phyloP scores from a whole-genome alignment of 768 basidiomycete species.

The Amanita brunnescens region DNA sequence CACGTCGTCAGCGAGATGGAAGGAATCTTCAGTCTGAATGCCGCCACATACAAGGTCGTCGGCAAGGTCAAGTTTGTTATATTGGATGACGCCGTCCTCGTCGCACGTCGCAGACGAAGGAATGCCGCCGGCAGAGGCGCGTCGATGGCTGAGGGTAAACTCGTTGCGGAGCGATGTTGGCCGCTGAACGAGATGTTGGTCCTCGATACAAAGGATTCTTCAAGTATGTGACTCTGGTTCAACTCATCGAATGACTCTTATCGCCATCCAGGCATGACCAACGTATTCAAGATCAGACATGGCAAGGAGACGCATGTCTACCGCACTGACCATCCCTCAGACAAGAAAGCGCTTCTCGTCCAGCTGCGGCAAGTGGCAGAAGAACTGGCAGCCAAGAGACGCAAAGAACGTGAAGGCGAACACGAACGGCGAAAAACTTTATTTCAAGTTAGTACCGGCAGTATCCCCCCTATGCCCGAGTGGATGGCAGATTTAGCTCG shows the following conservation, averaged over 20 bases:
- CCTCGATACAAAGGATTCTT: constrained; percentile 91
- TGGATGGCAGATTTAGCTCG: constrained; percentile 67
- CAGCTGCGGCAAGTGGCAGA: constrained; percentile 92
- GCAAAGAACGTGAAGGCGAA: constrained; percentile 91
- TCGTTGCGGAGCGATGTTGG: constrained; percentile 94
- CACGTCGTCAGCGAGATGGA: constrained; percentile 87
- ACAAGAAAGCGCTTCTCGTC: constrained; percentile 79
- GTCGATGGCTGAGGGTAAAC: constrained; percentile 52
- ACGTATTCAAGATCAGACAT: constrained; percentile 92
- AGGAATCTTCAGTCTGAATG: constrained; percentile 74
- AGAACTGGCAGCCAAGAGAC: constrained; percentile 77
- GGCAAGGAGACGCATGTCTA: constrained; percentile 94
- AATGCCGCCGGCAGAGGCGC: constrained; percentile 35
- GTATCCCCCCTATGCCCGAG: constrained; percentile 57
- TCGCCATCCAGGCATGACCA: constrained; percentile 57
- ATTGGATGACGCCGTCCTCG: constrained; percentile 84
- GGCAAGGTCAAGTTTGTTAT: constrained; percentile 85
- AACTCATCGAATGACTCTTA: background rate
- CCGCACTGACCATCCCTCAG: constrained; percentile 68
- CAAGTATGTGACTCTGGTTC: constrained; percentile 44
- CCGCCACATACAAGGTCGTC: constrained; percentile 91
- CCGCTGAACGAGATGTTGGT: constrained; percentile 89
- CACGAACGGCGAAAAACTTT: constrained; percentile 80
- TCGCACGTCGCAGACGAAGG: constrained; percentile 69
- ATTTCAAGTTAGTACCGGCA: constrained; percentile 38